These are phyloP conservation scores for Penicillium canescens DNA, from an alignment of 495 filamentous ascomycete species.

Conservation along the genomic window DNA sequence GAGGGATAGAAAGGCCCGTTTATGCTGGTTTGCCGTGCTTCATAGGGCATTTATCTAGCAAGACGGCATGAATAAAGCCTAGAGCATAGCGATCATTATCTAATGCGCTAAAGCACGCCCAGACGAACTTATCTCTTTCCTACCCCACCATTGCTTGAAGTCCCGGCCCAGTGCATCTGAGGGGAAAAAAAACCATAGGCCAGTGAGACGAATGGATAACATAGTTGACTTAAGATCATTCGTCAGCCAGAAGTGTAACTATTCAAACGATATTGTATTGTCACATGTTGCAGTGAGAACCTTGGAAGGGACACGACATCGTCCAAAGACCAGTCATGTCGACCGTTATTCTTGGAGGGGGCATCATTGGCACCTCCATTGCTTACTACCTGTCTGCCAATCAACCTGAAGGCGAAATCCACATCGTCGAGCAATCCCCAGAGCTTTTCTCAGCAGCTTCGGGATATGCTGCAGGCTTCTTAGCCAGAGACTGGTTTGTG, in stretches of 20 bases:
- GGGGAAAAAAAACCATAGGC: background rate
- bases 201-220: background rate
- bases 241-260: background rate
- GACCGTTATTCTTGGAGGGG: slow-evolving; percentile 74
- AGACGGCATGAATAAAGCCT: background rate
- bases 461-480: slow-evolving; percentile 71
- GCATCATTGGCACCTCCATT: slow-evolving; percentile 78
- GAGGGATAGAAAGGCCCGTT: background rate
- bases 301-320: background rate
- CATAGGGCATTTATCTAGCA: background rate
- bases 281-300: background rate
- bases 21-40: background rate
- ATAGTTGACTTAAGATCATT: background rate
- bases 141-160: background rate
- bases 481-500: slow-evolving; percentile 73
- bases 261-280: background rate
- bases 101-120: background rate
- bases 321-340: slow-evolving; percentile 24
- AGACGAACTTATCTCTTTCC: background rate
- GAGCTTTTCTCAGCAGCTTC: slow-evolving; percentile 71
- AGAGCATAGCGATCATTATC: background rate
- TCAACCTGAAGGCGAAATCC: slow-evolving; percentile 55
- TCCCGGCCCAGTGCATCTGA: background rate
- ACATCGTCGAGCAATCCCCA: slow-evolving; percentile 66
- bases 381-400: slow-evolving; percentile 66